These are phyloP conservation scores for Raffaelea albimanens DNA, from an alignment of 2,329 filamentous ascomycete species.

Conservation along the genomic window DNA sequence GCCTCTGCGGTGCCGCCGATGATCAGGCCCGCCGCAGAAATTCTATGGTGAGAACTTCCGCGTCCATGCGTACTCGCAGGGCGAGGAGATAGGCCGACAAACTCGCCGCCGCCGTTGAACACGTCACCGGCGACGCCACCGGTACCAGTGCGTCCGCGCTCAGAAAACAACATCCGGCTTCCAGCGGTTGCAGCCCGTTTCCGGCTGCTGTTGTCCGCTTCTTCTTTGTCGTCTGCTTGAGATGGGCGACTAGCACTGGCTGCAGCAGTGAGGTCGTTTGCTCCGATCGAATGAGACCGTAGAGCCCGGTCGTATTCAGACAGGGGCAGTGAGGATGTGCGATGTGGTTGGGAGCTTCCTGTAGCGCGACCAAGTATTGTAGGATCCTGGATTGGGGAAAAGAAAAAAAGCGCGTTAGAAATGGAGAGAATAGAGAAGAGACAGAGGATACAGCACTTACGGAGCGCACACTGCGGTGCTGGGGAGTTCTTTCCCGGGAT, in stretches of 20 bases:
- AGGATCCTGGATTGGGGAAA: conserved; percentile 24
- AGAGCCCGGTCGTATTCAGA: conserved; percentile 52
- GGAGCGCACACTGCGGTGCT: conserved; percentile 38
- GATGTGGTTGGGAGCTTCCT: conserved; percentile 31
- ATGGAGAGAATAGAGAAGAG: neutral
- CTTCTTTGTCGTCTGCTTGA: conserved; percentile 31
- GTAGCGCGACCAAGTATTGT: conserved; percentile 24
- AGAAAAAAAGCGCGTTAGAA: neutral
- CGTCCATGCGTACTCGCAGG: conserved; percentile 51
- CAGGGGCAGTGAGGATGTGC: conserved; percentile 49
- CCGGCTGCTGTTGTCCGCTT: neutral
- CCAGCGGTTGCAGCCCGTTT: conserved; percentile 31
- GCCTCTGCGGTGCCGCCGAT: neutral
- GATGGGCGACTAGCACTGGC: conserved; percentile 45
- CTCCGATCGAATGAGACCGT: conserved; percentile 51
- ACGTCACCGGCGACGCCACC: conserved; percentile 17
- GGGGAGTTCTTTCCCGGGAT: conserved; percentile 18
- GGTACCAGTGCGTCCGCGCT: conserved; percentile 22
- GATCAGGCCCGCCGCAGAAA: conserved; percentile 5
- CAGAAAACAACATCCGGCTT: conserved; percentile 26
- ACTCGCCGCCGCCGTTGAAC: conserved; percentile 26
- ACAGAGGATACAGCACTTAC: conserved; percentile 1
- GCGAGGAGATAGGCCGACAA: conserved; percentile 48
- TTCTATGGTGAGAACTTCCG: conserved; percentile 28
- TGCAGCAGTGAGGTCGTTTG: conserved; percentile 43